phyloP scores from a whole-genome alignment of 192 early-diverging fungal species.

The Podila epicladia region DNA sequence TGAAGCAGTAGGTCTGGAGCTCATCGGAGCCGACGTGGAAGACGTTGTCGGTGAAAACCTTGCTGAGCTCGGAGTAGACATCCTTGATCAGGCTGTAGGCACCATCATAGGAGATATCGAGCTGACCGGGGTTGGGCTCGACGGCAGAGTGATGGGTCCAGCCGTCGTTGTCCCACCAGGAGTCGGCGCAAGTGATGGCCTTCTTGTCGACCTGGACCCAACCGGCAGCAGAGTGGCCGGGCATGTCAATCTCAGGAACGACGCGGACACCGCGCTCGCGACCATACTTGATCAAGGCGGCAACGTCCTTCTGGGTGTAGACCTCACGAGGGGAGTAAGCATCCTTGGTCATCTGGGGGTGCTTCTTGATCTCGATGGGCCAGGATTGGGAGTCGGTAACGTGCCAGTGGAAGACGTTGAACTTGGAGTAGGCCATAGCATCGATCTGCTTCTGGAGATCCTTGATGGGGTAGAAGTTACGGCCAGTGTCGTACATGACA shows the following conservation, averaged over 20 bases:
- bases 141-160: constrained; percentile 65
- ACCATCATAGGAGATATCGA: constrained; percentile 71
- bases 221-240: constrained; percentile 72
- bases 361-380: constrained; percentile 64
- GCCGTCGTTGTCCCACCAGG: constrained; percentile 68
- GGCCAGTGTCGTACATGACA: constrained; percentile 73
- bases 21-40: constrained; percentile 86
- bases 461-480: constrained; percentile 72
- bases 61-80: constrained; percentile 67
- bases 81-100: constrained; percentile 66
- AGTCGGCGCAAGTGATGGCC: constrained; percentile 67
- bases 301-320: constrained; percentile 77
- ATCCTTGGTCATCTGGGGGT: constrained; percentile 73
- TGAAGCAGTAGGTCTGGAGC: constrained; percentile 75
- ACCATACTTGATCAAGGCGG: constrained; percentile 73
- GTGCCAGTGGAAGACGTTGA: constrained; percentile 86
- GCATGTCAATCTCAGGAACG: constrained; percentile 90
- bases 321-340: constrained; percentile 71
- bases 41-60: constrained; percentile 68
- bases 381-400: constrained; percentile 68
- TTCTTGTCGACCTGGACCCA: constrained; percentile 64
- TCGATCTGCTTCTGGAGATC: constrained; percentile 69
- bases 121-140: constrained; percentile 85
- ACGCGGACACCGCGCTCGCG: constrained; percentile 81
- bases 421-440: constrained; percentile 75